phyloP scores from a whole-genome alignment of 306 rosid genomes.

The Herpetospermum pedunculosum region DNA sequence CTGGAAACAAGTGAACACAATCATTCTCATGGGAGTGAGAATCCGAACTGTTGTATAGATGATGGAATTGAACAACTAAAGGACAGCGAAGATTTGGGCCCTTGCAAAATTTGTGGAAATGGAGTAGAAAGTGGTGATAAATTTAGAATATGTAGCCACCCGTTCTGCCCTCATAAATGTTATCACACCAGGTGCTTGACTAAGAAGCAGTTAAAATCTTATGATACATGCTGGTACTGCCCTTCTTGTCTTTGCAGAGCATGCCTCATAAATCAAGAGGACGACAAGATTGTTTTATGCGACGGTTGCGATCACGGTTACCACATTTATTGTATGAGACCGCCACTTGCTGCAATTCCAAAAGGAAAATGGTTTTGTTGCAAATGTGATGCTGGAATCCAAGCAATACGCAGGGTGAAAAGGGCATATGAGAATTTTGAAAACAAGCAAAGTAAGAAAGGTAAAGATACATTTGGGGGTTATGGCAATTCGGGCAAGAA shows the following conservation, averaged over 20 bases:
- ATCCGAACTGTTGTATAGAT: constrained; percentile 31
- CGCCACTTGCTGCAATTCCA: constrained; percentile 50
- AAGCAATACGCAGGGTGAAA: constrained; percentile 43
- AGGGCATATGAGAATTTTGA: constrained; percentile 31
- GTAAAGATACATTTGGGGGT: constrained; percentile 21
- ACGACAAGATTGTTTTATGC: constrained; percentile 59
- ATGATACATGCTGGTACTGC: constrained; percentile 66
- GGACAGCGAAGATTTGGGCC: background rate
- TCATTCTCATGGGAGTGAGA: constrained; percentile 29
- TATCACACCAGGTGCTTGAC: constrained; percentile 81
- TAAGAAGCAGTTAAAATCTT: constrained; percentile 35
- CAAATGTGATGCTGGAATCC: constrained; percentile 52
- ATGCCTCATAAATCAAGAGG: constrained; percentile 58
- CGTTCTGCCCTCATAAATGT: constrained; percentile 35
- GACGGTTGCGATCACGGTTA: constrained; percentile 92
- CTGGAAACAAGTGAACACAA: constrained; percentile 32
- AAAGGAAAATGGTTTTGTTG: constrained; percentile 73
- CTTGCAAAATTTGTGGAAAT: constrained; percentile 57
- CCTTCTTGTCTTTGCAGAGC: constrained; percentile 81
- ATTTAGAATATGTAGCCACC: constrained; percentile 41
- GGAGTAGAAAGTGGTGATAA: constrained; percentile 30
- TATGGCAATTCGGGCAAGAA: constrained; percentile 19
- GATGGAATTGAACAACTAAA: constrained; percentile 28
- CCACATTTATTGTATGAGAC: constrained; percentile 78
- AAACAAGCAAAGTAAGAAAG: constrained; percentile 21